Percentiles rank a stretch among this genome's conserved stretches.
Conservation (phyloP, 129 eudicot species). For the Helichrysum umbraculigerum region DNA sequence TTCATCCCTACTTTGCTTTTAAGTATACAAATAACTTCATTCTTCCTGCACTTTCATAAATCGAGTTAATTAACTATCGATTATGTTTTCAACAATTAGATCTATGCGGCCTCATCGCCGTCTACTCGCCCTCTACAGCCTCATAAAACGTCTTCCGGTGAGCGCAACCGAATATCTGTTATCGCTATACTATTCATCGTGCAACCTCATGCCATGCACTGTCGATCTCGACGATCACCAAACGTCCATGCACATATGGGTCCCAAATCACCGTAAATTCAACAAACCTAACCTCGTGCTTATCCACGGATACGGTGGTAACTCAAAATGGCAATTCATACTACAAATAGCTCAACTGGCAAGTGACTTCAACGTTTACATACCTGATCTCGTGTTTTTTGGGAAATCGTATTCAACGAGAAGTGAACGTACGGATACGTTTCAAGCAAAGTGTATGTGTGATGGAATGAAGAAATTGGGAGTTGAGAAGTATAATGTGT, state of each 20-base stretch:
- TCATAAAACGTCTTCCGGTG: slow-evolving; percentile 43
- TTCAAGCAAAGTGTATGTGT: slow-evolving; percentile 64
- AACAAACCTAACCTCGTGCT: slow-evolving; percentile 56
- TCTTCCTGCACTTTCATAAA: neutral
- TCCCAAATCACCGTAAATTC: slow-evolving; percentile 38
- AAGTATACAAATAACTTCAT: neutral
- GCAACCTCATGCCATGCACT: slow-evolving; percentile 51
- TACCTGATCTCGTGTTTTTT: slow-evolving; percentile 70
- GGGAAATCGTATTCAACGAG: slow-evolving; percentile 53
- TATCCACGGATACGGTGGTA: slow-evolving; percentile 74
- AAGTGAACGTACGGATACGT: slow-evolving; percentile 46
- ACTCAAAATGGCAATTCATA: slow-evolving; percentile 64
- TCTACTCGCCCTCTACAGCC: slow-evolving; percentile 29
- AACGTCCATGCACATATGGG: slow-evolving; percentile 70
- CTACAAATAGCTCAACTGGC: slow-evolving; percentile 40
- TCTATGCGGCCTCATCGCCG: slow-evolving; percentile 29
- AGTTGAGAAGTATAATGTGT: slow-evolving; percentile 57
- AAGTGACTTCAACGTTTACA: slow-evolving; percentile 54
- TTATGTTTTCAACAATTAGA: neutral
- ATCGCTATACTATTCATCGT: slow-evolving; percentile 40
- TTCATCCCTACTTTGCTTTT: neutral
- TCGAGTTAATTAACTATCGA: neutral
- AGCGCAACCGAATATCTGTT: slow-evolving; percentile 35
- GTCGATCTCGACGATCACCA: slow-evolving; percentile 51
- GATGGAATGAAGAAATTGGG: slow-evolving; percentile 62